Percentiles rank a stretch among this genome's conserved stretches.
These are phyloP conservation scores for Kwoniella dejecticola DNA, from an alignment of 768 basidiomycete genomes.

Conservation along the genomic window DNA sequence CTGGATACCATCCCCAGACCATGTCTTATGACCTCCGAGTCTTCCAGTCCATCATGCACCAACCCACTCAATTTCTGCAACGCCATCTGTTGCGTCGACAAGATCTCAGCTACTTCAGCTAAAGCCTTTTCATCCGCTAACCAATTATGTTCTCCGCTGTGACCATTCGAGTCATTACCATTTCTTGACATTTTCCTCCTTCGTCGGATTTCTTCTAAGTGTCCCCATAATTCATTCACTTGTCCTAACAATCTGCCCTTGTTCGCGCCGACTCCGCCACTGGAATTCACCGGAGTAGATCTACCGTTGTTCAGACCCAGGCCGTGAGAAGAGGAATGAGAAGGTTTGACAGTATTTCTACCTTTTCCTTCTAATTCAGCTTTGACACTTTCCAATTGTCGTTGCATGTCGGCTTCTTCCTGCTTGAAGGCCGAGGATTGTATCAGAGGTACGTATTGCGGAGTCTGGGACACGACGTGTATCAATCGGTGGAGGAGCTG, in stretches of 20 bases:
- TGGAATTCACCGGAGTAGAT: conserved; percentile 16
- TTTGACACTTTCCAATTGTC: conserved; percentile 39
- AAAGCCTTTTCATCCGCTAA: conserved; percentile 11
- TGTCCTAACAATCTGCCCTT: conserved; percentile 49
- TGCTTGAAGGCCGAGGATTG: conserved; percentile 44
- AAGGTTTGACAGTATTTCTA: conserved; percentile 3
- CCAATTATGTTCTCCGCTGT: conserved; percentile 2
- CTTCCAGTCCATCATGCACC: conserved; percentile 30
- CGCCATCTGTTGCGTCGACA: conserved; percentile 45
- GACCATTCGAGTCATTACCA: neutral
- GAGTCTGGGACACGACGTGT: conserved; percentile 44
- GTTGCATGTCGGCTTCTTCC: conserved; percentile 43
- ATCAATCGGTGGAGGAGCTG: conserved; percentile 48
- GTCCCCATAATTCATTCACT: conserved; percentile 53
- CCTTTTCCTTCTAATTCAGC: conserved; percentile 47
- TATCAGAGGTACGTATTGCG: conserved; percentile 46
- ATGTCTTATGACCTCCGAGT: conserved; percentile 41
- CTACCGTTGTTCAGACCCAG: conserved; percentile 4
- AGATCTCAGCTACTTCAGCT: conserved; percentile 32
- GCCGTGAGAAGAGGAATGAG: conserved; percentile 2
- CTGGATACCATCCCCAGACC: conserved; percentile 5
- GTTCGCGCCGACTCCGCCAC: conserved; percentile 9
- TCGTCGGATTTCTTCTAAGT: conserved; percentile 47
- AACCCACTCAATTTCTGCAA: conserved; percentile 43
- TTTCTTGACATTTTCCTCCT: conserved; percentile 21